Conservation (phyloP, 78 protist species). For the Mastigamoeba balamuthi region DNA sequence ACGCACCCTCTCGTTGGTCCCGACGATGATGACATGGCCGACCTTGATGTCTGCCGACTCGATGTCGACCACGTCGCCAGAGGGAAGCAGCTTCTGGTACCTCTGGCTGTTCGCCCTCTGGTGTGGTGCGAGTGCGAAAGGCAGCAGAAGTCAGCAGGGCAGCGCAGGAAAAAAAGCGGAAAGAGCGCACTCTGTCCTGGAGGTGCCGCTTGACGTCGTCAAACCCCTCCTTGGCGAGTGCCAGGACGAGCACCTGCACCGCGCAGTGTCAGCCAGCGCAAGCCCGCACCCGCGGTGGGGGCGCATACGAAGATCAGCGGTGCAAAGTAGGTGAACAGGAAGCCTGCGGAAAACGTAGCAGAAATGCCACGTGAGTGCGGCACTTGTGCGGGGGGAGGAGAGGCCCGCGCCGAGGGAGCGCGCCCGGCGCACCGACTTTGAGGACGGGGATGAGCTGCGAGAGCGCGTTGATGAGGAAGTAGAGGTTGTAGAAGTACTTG, state of each 20-base stretch:
- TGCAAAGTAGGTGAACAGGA: slow-evolving; percentile 85
- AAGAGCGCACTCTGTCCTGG: slow-evolving; percentile 46
- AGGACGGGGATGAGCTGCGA: slow-evolving; percentile 87
- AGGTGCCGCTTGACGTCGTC: slow-evolving; percentile 81
- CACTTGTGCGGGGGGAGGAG: background rate
- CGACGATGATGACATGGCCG: slow-evolving; percentile 66
- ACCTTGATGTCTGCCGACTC: slow-evolving; percentile 53
- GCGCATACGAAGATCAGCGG: slow-evolving; percentile 92
- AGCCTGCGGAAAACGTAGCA: slow-evolving; percentile 47
- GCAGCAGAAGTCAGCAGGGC: too few species aligned
- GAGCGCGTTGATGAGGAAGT: slow-evolving; percentile 82
- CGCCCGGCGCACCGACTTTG: slow-evolving; percentile 28
- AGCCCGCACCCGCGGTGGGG: too few species aligned
- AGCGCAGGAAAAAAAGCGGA: background rate
- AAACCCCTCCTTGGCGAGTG: slow-evolving; percentile 75
- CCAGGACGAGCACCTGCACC: slow-evolving; percentile 59
- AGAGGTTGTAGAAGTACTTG: slow-evolving; percentile 81
- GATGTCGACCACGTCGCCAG: slow-evolving; percentile 30
- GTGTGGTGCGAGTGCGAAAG: too few species aligned
- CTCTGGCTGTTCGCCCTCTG: slow-evolving; percentile 67
- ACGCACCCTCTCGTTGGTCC: slow-evolving; percentile 58
- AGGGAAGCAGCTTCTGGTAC: slow-evolving; percentile 42
- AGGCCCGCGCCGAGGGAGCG: background rate
- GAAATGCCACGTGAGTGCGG: background rate
- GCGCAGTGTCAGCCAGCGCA: too few species aligned